phyloP scores from a whole-genome alignment of 257 asterid species.

The Solanum arcanum region DNA sequence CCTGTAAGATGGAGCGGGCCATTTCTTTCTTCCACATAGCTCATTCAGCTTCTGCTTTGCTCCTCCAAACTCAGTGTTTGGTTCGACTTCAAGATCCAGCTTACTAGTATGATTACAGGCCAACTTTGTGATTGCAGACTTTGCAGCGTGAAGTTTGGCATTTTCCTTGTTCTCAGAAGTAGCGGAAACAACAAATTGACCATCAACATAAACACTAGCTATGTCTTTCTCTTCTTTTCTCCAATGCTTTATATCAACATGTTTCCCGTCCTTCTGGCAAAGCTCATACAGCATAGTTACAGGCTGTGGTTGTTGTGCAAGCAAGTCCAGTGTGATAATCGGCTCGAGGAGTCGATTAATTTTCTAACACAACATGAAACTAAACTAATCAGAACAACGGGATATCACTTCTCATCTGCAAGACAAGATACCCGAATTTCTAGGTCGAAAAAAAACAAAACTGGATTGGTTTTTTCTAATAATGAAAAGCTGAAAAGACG shows the following conservation, averaged over 20 bases:
- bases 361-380: slow-evolving; percentile 23
- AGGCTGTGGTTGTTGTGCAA: slow-evolving; percentile 70
- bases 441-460: neutral
- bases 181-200: slow-evolving; percentile 40
- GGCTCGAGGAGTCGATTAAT: slow-evolving; percentile 56
- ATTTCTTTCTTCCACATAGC: slow-evolving; percentile 60
- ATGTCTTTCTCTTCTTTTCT: slow-evolving; percentile 31
- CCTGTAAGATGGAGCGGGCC: slow-evolving; percentile 70
- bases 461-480: neutral
- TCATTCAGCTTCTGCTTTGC: slow-evolving; percentile 66
- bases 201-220: slow-evolving; percentile 54
- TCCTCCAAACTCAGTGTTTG: slow-evolving; percentile 29
- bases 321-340: slow-evolving; percentile 34
- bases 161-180: slow-evolving; percentile 57
- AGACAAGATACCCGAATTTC: neutral
- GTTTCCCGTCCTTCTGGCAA: slow-evolving; percentile 64
- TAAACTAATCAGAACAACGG: neutral
- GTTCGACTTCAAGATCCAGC: slow-evolving; percentile 12
- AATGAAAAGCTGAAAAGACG: neutral
- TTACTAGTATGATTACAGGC: neutral
- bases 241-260: slow-evolving; percentile 28
- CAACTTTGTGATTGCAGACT: slow-evolving; percentile 43
- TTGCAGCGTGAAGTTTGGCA: slow-evolving; percentile 74
- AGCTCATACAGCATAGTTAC: slow-evolving; percentile 55
- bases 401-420: neutral